Conservation (phyloP, 352 stramenopile genomes). For the Phytophthora hibernalis region DNA sequence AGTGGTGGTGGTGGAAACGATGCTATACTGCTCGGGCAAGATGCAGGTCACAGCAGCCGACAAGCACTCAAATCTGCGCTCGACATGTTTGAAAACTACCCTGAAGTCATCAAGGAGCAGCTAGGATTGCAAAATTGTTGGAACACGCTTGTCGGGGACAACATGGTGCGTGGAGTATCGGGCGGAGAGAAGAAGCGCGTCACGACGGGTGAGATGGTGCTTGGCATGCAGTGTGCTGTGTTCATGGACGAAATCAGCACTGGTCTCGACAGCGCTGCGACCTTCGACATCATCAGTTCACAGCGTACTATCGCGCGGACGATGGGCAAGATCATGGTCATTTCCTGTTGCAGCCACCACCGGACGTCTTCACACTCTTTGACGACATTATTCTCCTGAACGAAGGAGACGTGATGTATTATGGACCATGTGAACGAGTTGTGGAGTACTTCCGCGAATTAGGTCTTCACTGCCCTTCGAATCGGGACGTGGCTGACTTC, state of each 20-base stretch:
- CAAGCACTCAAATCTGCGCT: constrained; percentile 10
- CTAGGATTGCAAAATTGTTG: constrained; percentile 38
- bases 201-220: constrained; percentile 55
- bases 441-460: constrained; percentile 70
- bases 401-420: constrained; percentile 88
- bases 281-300: constrained; percentile 85
- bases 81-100: constrained; percentile 22
- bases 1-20: background rate
- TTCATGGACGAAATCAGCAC: constrained; percentile 92
- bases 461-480: constrained; percentile 48
- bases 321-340: constrained; percentile 38
- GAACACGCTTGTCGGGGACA: constrained; percentile 64
- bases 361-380: constrained; percentile 92
- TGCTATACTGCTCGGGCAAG: background rate
- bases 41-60: background rate
- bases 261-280: constrained; percentile 91
- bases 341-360: constrained; percentile 51
- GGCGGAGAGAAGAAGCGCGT: constrained; percentile 86
- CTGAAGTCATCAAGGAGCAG: constrained; percentile 44
- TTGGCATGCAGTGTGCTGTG: constrained; percentile 52
- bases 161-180: constrained; percentile 77
- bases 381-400: constrained; percentile 92
- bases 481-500: constrained; percentile 46
- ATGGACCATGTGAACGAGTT: constrained; percentile 51
- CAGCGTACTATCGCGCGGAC: constrained; percentile 46